Percentiles rank a stretch among this genome's conserved stretches.
phyloP scores from a whole-genome alignment of 2,329 filamentous ascomycete genomes.

The Penicillium psychrosexuale region DNA sequence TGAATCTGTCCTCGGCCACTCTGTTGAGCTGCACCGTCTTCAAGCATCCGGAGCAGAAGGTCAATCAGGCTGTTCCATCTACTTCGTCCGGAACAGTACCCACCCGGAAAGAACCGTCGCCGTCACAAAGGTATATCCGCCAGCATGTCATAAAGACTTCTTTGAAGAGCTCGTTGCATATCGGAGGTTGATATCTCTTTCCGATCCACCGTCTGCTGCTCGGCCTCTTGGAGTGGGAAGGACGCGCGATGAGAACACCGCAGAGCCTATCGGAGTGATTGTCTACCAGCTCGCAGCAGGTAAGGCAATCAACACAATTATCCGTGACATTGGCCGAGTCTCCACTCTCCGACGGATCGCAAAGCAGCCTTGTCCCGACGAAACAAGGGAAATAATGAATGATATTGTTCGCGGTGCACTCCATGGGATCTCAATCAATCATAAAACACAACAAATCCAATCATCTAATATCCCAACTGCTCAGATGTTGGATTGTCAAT shows the following conservation, averaged over 20 bases:
- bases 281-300: constrained; percentile 1
- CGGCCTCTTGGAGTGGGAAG: background rate
- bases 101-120: background rate
- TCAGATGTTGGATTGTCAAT: background rate
- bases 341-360: background rate
- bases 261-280: background rate
- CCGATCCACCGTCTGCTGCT: background rate
- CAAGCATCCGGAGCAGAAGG: constrained; percentile 1
- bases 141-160: background rate
- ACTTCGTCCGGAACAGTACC: background rate
- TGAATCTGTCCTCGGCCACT: background rate
- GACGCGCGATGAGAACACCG: background rate
- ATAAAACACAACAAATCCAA: background rate
- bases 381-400: background rate
- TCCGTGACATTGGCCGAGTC: background rate
- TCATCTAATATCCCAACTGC: background rate
- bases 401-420: background rate
- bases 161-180: constrained; percentile 2
- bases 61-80: constrained; percentile 1
- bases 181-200: background rate
- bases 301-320: background rate
- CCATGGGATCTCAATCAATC: background rate
- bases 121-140: background rate
- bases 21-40: background rate
- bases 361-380: background rate